Evolutionary conservation across 495 filamentous ascomycete species (phyloP), one percentile per base, ranked within the genome.

Genomic region (Hypoxylon lienhwacheense): DNA sequence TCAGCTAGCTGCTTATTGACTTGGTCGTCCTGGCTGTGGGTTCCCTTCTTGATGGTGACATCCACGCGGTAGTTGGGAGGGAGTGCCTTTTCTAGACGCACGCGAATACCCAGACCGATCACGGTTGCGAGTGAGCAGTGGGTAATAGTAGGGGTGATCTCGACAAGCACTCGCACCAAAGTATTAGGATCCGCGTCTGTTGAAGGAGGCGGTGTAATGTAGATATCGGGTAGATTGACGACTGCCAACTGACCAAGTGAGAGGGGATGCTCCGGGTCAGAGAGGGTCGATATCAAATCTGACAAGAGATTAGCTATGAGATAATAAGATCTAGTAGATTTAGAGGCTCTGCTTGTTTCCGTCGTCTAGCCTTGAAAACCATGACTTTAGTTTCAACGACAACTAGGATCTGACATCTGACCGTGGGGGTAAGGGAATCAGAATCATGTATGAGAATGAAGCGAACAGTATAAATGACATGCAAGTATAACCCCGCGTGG

Each of bases 51-150:
- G 67, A 97, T 96, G 52, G 87, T 81, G 15, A 97, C 89, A 71
- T 97, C 91, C 7, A 97, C 78, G 14, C 93, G 82, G 67, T 91
- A 98, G 46, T 91, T 85, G n/a, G 93, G 87, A 1, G 93, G 95
- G 33, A 98, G 77, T 6, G 87, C 85, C 67, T 96, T 88, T 66
- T 97, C 90, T 19, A 98, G 77, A 22, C 95, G 80, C 36, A 96
- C 91, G 12, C 93, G 81, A 10, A 98, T 89, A 11, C 93, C 92
- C 5, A 98, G 80, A 2, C 95, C 93, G 69, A 98, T 97, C 42
- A 97, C 90, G 0, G 95, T 97, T 7, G 93, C 95, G 10, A 97
- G 80, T 26, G 88, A 92, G 74, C 93, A 98, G 64, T 97, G 95
- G 14, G 91, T 96, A 64, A 97, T 90, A 12, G 95, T 98, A n/a